Conservation (phyloP, 495 filamentous ascomycete genomes). For the Talaromyces thailandensis region DNA sequence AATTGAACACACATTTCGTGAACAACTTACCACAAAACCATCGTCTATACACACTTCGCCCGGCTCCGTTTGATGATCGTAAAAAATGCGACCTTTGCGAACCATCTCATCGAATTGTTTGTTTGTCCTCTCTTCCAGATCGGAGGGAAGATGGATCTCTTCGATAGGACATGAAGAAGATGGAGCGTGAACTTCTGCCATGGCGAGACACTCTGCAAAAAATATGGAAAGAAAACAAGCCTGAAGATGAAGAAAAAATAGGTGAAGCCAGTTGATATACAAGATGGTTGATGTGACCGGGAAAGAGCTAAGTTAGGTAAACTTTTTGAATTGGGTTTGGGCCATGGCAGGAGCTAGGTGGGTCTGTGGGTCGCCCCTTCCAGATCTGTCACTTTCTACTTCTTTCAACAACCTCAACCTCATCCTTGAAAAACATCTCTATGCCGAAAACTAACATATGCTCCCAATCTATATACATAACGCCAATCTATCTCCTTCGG, state of each 20-base stretch:
- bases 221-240: background rate
- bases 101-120: constrained; percentile 7
- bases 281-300: background rate
- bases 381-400: background rate
- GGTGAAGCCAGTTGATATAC: background rate
- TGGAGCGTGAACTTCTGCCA: background rate
- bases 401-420: background rate
- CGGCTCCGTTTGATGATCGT: constrained; percentile 1
- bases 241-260: background rate
- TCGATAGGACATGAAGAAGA: background rate
- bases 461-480: background rate
- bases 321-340: background rate
- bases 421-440: background rate
- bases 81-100: constrained; percentile 5
- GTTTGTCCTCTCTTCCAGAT: constrained; percentile 4
- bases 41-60: constrained; percentile 4
- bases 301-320: background rate
- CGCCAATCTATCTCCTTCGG: background rate
- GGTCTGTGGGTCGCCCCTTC: background rate
- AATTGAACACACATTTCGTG: background rate
- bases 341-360: background rate
- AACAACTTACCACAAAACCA: constrained; percentile 4
- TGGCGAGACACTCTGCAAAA: no score
- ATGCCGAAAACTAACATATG: background rate
- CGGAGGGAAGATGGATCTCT: constrained; percentile 1